Evolutionary conservation across 116 monocot species (phyloP).

Genomic region (Phalaenopsis hybrid): DNA sequence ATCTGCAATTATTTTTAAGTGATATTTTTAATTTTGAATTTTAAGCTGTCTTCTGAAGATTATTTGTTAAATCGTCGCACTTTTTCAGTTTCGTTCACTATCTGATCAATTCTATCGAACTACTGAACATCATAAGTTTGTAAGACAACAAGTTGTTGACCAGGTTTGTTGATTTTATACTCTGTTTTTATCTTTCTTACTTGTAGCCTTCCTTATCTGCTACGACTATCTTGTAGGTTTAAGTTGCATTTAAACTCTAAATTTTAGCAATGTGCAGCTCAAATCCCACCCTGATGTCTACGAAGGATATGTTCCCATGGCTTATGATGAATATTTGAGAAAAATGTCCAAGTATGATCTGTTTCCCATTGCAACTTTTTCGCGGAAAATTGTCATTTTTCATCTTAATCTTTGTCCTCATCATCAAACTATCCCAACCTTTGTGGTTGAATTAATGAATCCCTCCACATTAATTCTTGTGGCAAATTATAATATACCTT

Average conservation of each 20-base stretch:
- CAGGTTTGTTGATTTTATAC: constrained; percentile 39
- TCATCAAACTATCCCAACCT: background rate
- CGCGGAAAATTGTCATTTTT: background rate
- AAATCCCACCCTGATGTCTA: constrained; percentile 69
- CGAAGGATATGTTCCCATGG: constrained; percentile 96
- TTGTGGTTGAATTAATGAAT: background rate
- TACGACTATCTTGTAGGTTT: constrained; percentile 1
- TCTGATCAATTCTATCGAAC: constrained; percentile 95
- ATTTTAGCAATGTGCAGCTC: constrained; percentile 45
- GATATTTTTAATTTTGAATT: background rate
- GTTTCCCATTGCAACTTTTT: constrained; percentile 6
- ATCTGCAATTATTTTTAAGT: background rate
- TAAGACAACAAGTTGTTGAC: constrained; percentile 74
- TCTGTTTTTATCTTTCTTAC: background rate
- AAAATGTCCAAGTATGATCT: constrained; percentile 59
- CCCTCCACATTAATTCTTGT: background rate
- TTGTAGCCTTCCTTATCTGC: background rate
- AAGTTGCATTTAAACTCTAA: constrained; percentile 4
- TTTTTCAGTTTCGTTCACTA: constrained; percentile 78
- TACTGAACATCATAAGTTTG: constrained; percentile 90
- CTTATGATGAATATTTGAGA: constrained; percentile 72
- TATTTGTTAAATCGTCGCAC: background rate
- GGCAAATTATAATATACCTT: background rate
- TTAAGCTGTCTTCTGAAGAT: background rate
- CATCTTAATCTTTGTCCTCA: constrained; percentile 1